A percentile compares a stretch with the other conserved stretches of the same genome.
These are phyloP conservation scores for Spizellomyces sp. DNA, from an alignment of 192 early-diverging fungal species.

Conservation along the genomic window DNA sequence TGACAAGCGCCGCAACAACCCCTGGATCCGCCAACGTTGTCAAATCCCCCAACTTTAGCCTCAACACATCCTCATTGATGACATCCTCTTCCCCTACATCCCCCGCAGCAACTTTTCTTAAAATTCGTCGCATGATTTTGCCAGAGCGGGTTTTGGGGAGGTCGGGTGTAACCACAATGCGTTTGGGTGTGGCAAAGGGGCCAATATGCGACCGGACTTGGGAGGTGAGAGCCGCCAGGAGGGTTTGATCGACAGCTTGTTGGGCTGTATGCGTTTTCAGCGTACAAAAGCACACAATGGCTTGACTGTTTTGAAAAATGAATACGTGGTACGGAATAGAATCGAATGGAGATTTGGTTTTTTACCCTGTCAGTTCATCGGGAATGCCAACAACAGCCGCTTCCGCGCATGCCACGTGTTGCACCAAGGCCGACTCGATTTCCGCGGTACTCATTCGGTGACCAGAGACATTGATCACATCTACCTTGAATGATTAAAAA, in stretches of 20 bases:
- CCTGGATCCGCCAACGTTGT: slow-evolving; percentile 83
- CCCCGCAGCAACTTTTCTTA: slow-evolving; percentile 89
- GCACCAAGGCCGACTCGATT: slow-evolving; percentile 78
- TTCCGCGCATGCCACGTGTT: slow-evolving; percentile 81
- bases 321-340: neutral
- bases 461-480: slow-evolving; percentile 96
- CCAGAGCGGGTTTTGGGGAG: slow-evolving; percentile 95
- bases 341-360: no score
- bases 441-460: slow-evolving; percentile 94
- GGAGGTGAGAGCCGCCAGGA: slow-evolving; percentile 64
- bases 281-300: slow-evolving; percentile 64
- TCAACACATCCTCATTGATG: slow-evolving; percentile 37
- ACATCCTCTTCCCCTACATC: slow-evolving; percentile 58
- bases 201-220: slow-evolving; percentile 90
- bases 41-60: slow-evolving; percentile 83
- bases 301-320: slow-evolving; percentile 49
- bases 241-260: slow-evolving; percentile 31
- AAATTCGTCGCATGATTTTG: slow-evolving; percentile 94
- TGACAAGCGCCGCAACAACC: slow-evolving; percentile 52
- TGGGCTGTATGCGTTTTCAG: slow-evolving; percentile 44
- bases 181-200: slow-evolving; percentile 89
- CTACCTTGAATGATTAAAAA: slow-evolving; percentile 40
- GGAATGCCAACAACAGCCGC: slow-evolving; percentile 85
- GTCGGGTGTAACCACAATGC: slow-evolving; percentile 81
- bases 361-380: slow-evolving; percentile 83